Evolutionary conservation across 768 basidiomycete genomes (phyloP), one percentile per base, ranked within the genome.

Genomic region (Termitomyces sp.): DNA sequence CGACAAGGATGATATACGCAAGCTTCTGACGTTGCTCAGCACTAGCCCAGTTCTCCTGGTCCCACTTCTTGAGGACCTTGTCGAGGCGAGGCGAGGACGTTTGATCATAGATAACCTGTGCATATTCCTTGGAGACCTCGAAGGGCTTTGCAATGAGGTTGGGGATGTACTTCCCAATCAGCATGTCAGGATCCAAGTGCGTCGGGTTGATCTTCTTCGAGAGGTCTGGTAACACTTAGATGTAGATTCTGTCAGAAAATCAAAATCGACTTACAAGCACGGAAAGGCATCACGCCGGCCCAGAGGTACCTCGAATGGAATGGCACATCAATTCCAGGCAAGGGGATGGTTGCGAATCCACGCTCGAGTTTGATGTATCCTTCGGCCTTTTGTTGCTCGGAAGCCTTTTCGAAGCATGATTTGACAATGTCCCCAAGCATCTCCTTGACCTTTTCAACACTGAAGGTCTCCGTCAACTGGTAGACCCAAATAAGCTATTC

Each of bases 231-330:
- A 6, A 44, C 5, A 11, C 22, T 50, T 9, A 39, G 20, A 48
- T 12, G 4, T 18, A 3, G 42, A 42, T 46, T 35, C 61, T 61
- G 6, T 50, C 24, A 49, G 32, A 56, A 50, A 49, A 18, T 55
- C 51, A 50, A 51, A 42, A 39, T 38, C n/a, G 55, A 84, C 91
- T 76, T 71, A 94, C 92, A 97, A 59, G 94, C 92, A 67, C 95
- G 88, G 92, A 97, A 96, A 11, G 96, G 93, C 88, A 96, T 83
- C 33, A 97, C 95, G 71, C 95, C 95, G 16, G 96, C 96, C 97
- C 97, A 99, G 42, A 99, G 84, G 76, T 98, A 99, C 62, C 96
- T 91, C 4, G 97, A 98, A 75, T 99, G 97, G 92, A 99, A 99
- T 4, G 97, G 97, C 1, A 99, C 97, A 68, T 98, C 97, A 68